Base-by-base conservation (phyloP, 2,329 filamentous ascomycete species). In the Phaeosphaeriaceae sp. region DNA sequence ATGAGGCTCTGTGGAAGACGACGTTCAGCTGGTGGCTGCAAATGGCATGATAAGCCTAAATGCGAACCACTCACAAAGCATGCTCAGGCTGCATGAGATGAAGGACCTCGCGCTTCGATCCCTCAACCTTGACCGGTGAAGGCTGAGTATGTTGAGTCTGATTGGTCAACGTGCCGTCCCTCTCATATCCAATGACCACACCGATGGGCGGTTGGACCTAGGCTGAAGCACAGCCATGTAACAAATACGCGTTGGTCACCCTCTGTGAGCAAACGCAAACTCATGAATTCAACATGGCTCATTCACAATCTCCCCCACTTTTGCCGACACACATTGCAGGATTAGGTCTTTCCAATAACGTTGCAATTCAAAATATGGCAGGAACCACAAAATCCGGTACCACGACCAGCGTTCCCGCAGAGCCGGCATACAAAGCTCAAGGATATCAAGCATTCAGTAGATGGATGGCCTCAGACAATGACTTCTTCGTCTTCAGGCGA, bases 401-500 rank as follows among this genome's bases (percentile, higher is more conserved):
- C 5, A 33, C 25, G 21, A 33, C 47, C 2, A 19, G 17, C n/a
- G n/a, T 10, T 21, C 3, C 24, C 11, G 19, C 17, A 11, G 17
- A 24, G 40, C 36, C 48, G 33, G 41, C 56, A 10, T 69, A 58
- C 53, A 52, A 82, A 63, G 61, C 60, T 40, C 50, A 63, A 13
- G 73, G 73, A 1, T 75, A 76, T 51, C 54, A 61, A 40, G 61
- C 49, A 0, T 70, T 73, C 42, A 69, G 63, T 25, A 57, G 51
- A 40, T 74, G 64, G 67, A 67, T 74, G 61, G 69, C 72, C 10
- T 71, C 70, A 1, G 70, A 74, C 36, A 60, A 74, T 33, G 70
- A 72, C 48, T 74, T 71, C 42, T 73, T 75, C 27, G 53, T 76
- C 0, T 48, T 76, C 25, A 64, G 72, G 4, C 60, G 69, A 11